Evolutionary conservation across 768 basidiomycete genomes (phyloP), one percentile per base, ranked within the genome.

Genomic region (Dioszegia crocea): DNA sequence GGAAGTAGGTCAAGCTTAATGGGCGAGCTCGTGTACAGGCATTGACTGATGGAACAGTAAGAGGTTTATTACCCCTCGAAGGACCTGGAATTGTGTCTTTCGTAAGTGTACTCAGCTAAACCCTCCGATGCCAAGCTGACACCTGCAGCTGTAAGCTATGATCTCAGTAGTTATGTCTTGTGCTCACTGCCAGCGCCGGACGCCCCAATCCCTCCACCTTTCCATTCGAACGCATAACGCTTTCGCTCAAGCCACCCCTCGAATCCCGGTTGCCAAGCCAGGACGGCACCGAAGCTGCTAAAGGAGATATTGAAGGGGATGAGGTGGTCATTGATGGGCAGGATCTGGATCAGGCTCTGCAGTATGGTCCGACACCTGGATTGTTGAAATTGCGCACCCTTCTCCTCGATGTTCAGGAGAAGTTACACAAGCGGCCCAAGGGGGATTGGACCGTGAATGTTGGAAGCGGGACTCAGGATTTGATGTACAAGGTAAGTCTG

Each of bases 191-290:
- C 47, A 68, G 66, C 6, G 92, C 91, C 0, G 94, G 94, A 26
- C 91, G 93, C 76, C 94, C 94, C 5, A 93, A 94, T 70, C 82
- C 86, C 8, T 80, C 82, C n/a, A 88, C 89, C 19, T 98, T 97
- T 79, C 94, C 94, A 1, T 89, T 98, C 79, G 85, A 85, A 1
- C 85, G 86, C 0, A 79, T 98, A 65, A 85, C 82, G n/a, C 71
- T 80, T 54, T 74, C 77, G 49, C 65, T 80, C 56, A 79, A 79
- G 62, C 70, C 78, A 27, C 72, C 73, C 12, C 60, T 69, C 29
- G 60, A 40, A 3, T 12, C 36, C 19, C 38, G 51, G 30, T 36
- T 31, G 56, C 84, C 89, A 75, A 83, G 80, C 1, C 81, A 84
- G 3, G 59, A 50, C 31, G 56, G 58, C 19, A 82, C 84, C 11